These are phyloP conservation scores for Anthracocystis setariae DNA, from an alignment of 1,284 basidiomycete genomes.

Conservation along the genomic window DNA sequence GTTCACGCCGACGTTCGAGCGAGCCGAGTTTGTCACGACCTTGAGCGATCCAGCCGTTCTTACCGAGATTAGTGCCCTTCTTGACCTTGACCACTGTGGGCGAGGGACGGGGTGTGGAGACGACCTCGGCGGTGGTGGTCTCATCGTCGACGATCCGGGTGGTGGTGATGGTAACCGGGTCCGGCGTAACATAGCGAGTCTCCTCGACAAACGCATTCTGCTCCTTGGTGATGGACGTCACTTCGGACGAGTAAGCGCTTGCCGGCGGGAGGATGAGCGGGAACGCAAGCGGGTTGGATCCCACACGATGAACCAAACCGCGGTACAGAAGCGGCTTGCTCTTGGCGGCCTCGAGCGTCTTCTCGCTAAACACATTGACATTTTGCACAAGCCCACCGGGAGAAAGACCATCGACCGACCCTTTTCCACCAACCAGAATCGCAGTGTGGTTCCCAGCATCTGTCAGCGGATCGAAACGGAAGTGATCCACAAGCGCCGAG, in stretches of 20 bases:
- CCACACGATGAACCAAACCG: constrained; percentile 79
- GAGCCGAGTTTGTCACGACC: constrained; percentile 34
- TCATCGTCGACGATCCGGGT: constrained; percentile 39
- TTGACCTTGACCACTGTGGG: constrained; percentile 35
- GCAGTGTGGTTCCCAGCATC: constrained; percentile 58
- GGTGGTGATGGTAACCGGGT: constrained; percentile 38
- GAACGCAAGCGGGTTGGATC: constrained; percentile 81
- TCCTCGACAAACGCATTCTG: constrained; percentile 13
- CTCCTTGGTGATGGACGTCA: constrained; percentile 71
- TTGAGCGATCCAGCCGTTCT: constrained; percentile 44
- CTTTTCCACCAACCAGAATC: constrained; percentile 49
- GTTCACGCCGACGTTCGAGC: constrained; percentile 34
- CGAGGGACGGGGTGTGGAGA: constrained; percentile 39
- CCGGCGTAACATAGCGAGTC: constrained; percentile 35
- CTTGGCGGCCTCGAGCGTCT: constrained; percentile 71
- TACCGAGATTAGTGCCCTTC: constrained; percentile 25
- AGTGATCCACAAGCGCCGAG: constrained; percentile 70
- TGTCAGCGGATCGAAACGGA: constrained; percentile 53
- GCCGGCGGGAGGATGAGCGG: constrained; percentile 81
- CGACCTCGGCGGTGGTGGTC: constrained; percentile 12
- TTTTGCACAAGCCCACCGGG: constrained; percentile 44
- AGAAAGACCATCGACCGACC: constrained; percentile 6
- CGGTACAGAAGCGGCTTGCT: constrained; percentile 75
- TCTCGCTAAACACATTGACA: constrained; percentile 62
- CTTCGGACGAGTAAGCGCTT: constrained; percentile 72